A percentile compares a stretch with the other conserved stretches of the same genome.
Evolutionary conservation across 305 asterid species (phyloP).

Genomic region (Plantago lanceolata): DNA sequence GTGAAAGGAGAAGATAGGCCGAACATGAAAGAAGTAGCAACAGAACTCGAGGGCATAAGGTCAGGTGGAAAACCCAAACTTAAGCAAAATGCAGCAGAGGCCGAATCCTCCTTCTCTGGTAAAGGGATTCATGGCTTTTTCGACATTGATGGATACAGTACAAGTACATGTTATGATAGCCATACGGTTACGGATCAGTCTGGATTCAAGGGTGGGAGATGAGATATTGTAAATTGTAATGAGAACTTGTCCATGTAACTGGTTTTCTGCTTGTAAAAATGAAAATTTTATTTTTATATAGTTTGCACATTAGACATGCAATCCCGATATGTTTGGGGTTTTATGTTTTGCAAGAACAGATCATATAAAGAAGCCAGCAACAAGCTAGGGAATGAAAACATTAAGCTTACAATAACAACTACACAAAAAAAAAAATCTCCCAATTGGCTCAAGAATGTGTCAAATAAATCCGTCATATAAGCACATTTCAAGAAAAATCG

Average conservation of each 20-base stretch:
- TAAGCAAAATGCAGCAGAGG: conserved; percentile 6
- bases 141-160: not conserved
- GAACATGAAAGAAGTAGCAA: conserved; percentile 15
- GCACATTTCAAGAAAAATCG: too few relatives aligned
- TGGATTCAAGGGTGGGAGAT: conserved; percentile 21
- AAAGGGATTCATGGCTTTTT: not conserved
- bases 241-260: too few relatives aligned
- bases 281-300: too few relatives aligned
- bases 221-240: too few relatives aligned
- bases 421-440: not conserved
- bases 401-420: too few relatives aligned
- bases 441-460: too few relatives aligned
- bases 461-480: not conserved
- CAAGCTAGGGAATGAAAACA: too few relatives aligned
- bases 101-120: not conserved
- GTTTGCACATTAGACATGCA: too few relatives aligned
- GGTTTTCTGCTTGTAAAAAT: too few relatives aligned
- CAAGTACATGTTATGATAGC: not conserved
- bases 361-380: too few relatives aligned
- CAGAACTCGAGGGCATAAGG: conserved; percentile 8
- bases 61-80: not conserved
- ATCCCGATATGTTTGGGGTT: too few relatives aligned
- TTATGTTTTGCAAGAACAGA: too few relatives aligned
- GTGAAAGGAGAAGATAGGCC: conserved; percentile 9
- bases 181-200: not conserved